These are phyloP conservation scores for Hirschfeldia incana DNA, from an alignment of 345 rosid species.

Conservation along the genomic window DNA sequence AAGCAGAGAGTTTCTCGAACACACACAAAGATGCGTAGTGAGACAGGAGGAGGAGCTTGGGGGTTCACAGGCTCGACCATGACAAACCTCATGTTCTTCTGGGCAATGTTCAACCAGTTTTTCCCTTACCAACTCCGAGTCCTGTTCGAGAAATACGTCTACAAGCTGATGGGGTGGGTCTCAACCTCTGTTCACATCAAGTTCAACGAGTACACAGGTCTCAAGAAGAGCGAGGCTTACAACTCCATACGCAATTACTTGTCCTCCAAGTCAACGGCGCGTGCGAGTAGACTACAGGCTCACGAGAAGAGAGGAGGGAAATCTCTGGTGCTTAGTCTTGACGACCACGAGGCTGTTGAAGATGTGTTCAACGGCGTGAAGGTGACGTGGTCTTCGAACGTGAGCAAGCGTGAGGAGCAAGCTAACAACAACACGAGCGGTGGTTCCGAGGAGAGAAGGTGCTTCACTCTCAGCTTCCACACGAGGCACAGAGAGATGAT, in stretches of 20 bases:
- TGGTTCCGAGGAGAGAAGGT: slow-evolving; percentile 33
- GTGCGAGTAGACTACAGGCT: slow-evolving; percentile 8
- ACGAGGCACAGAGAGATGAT: slow-evolving; percentile 31
- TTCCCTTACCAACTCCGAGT: slow-evolving; percentile 46
- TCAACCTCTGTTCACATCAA: slow-evolving; percentile 36
- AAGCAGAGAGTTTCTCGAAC: not conserved
- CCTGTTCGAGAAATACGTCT: slow-evolving; percentile 22
- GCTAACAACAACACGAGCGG: not conserved
- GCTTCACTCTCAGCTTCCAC: slow-evolving; percentile 47
- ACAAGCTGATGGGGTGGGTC: slow-evolving; percentile 39
- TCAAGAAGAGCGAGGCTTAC: slow-evolving; percentile 45
- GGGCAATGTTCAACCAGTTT: slow-evolving; percentile 48
- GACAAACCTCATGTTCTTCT: slow-evolving; percentile 45
- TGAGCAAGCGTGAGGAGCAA: not conserved
- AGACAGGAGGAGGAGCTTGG: slow-evolving; percentile 7
- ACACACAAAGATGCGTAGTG: not conserved
- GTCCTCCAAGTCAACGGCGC: slow-evolving; percentile 14
- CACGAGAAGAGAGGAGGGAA: not conserved
- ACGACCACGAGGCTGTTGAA: slow-evolving; percentile 11
- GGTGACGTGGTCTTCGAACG: slow-evolving; percentile 3
- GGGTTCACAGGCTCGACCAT: slow-evolving; percentile 22
- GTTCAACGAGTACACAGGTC: slow-evolving; percentile 47
- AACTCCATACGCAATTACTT: slow-evolving; percentile 12
- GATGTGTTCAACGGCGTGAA: slow-evolving; percentile 20
- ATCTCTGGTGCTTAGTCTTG: slow-evolving; percentile 25